A percentile compares a stretch with the other conserved stretches of the same genome.
Conservation (phyloP, 345 rosid genomes). For the Sonneratia caseolaris region DNA sequence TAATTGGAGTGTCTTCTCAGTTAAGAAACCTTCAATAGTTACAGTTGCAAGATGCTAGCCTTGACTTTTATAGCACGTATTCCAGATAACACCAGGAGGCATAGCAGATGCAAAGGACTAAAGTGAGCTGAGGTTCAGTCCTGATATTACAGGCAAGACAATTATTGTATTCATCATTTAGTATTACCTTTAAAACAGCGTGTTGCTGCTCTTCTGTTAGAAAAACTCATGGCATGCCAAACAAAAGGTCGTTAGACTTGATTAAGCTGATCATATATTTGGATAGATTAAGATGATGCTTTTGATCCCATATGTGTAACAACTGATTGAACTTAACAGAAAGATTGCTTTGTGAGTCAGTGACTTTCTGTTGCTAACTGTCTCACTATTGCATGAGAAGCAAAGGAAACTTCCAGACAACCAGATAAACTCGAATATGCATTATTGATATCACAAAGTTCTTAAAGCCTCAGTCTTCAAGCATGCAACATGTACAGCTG, state of each 20-base stretch:
- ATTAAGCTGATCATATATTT: not conserved
- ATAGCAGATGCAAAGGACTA: constrained; percentile 83
- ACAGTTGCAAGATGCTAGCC: constrained; percentile 17
- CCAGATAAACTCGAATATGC: not conserved
- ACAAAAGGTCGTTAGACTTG: not conserved
- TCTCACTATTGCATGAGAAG: too few species aligned
- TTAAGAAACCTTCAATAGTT: not conserved
- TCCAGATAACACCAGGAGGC: constrained; percentile 82
- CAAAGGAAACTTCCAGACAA: too few species aligned
- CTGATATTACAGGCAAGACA: not conserved
- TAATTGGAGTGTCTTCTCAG: not conserved
- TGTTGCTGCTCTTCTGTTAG: not conserved
- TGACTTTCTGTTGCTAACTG: too few species aligned
- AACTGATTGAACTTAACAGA: too few species aligned
- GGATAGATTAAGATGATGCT: too few species aligned
- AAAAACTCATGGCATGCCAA: not conserved
- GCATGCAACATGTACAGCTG: constrained; percentile 23
- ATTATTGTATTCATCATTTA: not conserved
- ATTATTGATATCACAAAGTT: constrained; percentile 1
- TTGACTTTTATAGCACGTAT: constrained; percentile 38
- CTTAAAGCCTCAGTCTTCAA: constrained; percentile 7
- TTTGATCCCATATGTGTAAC: too few species aligned
- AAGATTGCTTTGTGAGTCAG: too few species aligned
- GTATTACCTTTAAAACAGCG: not conserved
- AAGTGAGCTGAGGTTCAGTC: not conserved